Conservation (phyloP, 2,329 filamentous ascomycete species). For the Xylariaceae sp. region DNA sequence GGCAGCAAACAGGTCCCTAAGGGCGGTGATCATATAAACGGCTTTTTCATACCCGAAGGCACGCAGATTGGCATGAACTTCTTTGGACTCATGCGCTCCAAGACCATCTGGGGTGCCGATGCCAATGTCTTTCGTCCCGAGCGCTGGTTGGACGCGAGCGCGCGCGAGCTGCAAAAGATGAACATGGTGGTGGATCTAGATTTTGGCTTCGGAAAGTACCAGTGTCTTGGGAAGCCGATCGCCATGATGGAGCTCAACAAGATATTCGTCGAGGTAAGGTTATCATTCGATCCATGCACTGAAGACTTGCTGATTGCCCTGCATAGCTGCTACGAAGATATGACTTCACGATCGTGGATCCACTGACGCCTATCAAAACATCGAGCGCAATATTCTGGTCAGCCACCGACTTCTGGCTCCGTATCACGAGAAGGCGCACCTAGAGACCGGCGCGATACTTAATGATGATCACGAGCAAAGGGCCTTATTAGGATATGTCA, state of each 20-base stretch:
- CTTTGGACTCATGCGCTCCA: constrained; percentile 32
- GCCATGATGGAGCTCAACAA: constrained; percentile 41
- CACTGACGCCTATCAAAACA: constrained; percentile 14
- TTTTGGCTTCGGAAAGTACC: constrained; percentile 35
- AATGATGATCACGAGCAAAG: too few species aligned
- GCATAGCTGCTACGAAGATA: constrained; percentile 16
- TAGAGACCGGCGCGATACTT: too few species aligned
- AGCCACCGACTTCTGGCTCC: constrained; percentile 20
- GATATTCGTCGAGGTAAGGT: constrained; percentile 35
- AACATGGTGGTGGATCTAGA: constrained; percentile 31
- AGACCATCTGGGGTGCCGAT: constrained; percentile 29
- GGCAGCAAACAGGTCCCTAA: constrained; percentile 26
- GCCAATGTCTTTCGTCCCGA: constrained; percentile 36
- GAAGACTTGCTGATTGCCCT: not conserved
- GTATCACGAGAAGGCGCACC: constrained; percentile 9
- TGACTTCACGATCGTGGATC: constrained; percentile 19
- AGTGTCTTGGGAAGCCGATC: constrained; percentile 39
- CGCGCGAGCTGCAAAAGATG: constrained; percentile 25
- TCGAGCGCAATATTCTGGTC: constrained; percentile 20
- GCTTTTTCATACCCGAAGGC: constrained; percentile 33
- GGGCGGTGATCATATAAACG: constrained; percentile 23
- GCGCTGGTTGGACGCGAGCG: constrained; percentile 36
- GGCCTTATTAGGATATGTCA: too few species aligned
- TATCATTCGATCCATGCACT: not conserved
- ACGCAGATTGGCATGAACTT: constrained; percentile 35